Conservation (phyloP, 805 yeast species). For the Candida silvatica region DNA sequence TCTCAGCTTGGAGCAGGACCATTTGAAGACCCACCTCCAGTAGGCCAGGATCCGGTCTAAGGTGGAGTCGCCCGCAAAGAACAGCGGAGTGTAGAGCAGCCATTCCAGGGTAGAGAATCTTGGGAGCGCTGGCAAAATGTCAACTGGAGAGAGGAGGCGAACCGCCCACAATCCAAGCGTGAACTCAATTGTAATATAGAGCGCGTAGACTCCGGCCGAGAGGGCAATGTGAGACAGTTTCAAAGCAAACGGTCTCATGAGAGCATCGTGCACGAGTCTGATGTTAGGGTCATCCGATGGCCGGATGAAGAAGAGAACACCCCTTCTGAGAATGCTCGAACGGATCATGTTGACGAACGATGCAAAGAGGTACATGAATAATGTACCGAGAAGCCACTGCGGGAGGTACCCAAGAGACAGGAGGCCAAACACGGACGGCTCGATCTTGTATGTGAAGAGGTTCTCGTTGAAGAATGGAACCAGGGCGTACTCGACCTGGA, state of each 20-base stretch:
- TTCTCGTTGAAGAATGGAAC: slow-evolving; percentile 41
- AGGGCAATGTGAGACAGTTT: slow-evolving; percentile 68
- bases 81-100: slow-evolving; percentile 2
- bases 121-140: slow-evolving; percentile 18
- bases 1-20: slow-evolving; percentile 49
- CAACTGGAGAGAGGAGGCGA: slow-evolving; percentile 27
- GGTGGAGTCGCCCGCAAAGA: slow-evolving; percentile 2
- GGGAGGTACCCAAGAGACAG: slow-evolving; percentile 2
- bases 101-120: slow-evolving; percentile 3
- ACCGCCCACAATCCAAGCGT: slow-evolving; percentile 52
- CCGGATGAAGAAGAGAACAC: slow-evolving; percentile 84
- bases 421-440: slow-evolving; percentile 3
- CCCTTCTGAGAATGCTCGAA: slow-evolving; percentile 64
- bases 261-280: slow-evolving; percentile 77
- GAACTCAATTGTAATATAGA: slow-evolving; percentile 66
- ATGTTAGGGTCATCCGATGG: slow-evolving; percentile 93
- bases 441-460: slow-evolving; percentile 9
- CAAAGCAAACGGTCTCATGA: slow-evolving; percentile 62
- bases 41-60: slow-evolving; percentile 5
- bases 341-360: slow-evolving; percentile 80
- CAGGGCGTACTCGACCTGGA: slow-evolving; percentile 59
- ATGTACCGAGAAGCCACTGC: slow-evolving; percentile 66
- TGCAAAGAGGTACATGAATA: slow-evolving; percentile 84
- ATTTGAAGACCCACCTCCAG: slow-evolving; percentile 56
- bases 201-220: slow-evolving; percentile 67